Conservation (phyloP, 2,329 filamentous ascomycete genomes). For the Fusarium transvaalense region DNA sequence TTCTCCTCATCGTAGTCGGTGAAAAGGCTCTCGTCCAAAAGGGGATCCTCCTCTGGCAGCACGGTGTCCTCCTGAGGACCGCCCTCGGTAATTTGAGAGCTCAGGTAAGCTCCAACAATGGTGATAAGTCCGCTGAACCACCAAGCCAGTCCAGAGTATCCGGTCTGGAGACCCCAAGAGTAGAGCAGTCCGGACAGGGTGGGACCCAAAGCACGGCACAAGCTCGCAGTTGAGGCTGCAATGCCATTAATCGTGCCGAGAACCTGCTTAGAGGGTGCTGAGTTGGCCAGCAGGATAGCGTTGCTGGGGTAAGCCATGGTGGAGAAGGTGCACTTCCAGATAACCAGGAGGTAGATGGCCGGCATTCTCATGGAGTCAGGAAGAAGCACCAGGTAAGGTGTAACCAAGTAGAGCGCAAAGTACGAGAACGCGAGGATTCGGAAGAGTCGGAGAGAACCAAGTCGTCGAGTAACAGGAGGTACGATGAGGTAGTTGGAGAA, state of each 20-base stretch:
- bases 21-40: slow-evolving; percentile 50
- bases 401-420: slow-evolving; percentile 86
- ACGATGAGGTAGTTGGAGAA: slow-evolving; percentile 87
- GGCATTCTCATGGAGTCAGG: slow-evolving; percentile 77
- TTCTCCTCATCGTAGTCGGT: slow-evolving; percentile 52
- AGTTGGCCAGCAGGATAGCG: slow-evolving; percentile 89
- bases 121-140: slow-evolving; percentile 88
- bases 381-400: slow-evolving; percentile 89
- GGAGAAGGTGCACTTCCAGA: slow-evolving; percentile 94
- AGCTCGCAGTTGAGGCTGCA: slow-evolving; percentile 89
- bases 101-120: slow-evolving; percentile 78
- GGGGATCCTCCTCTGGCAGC: slow-evolving; percentile 56
- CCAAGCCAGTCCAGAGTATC: slow-evolving; percentile 92
- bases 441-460: slow-evolving; percentile 86
- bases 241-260: slow-evolving; percentile 94
- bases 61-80: slow-evolving; percentile 59
- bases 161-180: slow-evolving; percentile 79
- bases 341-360: slow-evolving; percentile 80
- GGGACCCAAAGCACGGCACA: slow-evolving; percentile 89
- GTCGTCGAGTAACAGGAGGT: slow-evolving; percentile 77
- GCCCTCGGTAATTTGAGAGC: slow-evolving; percentile 79
- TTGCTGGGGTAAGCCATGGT: slow-evolving; percentile 93
- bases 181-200: slow-evolving; percentile 89
- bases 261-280: slow-evolving; percentile 84
- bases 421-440: slow-evolving; percentile 84